Conservation (phyloP, 2,329 filamentous ascomycete genomes). For the Aaosphaeria pasadenensis region DNA sequence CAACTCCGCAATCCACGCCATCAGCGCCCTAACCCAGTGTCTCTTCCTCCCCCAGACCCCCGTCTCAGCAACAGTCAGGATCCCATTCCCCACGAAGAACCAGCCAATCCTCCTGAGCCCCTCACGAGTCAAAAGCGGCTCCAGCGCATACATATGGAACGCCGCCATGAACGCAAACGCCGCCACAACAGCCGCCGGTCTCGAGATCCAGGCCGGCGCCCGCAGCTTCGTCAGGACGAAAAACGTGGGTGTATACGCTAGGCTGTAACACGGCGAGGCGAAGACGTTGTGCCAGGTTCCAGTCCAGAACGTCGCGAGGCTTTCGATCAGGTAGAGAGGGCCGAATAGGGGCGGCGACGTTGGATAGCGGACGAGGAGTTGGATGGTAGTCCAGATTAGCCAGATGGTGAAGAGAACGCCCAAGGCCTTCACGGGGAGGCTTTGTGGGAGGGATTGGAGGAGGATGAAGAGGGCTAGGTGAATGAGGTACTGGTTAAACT, state of each 20-base stretch:
- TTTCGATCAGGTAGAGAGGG: slow-evolving; percentile 37
- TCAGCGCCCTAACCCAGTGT: slow-evolving; percentile 25
- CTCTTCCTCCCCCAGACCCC: slow-evolving; percentile 35
- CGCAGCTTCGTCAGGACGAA: slow-evolving; percentile 27
- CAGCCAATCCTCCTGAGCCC: slow-evolving; percentile 31
- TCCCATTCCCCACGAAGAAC: slow-evolving; percentile 42
- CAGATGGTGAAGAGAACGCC: slow-evolving; percentile 41
- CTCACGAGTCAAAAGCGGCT: slow-evolving; percentile 30
- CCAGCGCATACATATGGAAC: slow-evolving; percentile 40
- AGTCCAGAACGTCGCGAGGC: slow-evolving; percentile 30
- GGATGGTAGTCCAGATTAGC: slow-evolving; percentile 40
- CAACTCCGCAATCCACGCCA: slow-evolving; percentile 37
- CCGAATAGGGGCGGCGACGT: slow-evolving; percentile 38
- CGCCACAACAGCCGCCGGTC: slow-evolving; percentile 34
- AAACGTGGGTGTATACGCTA: slow-evolving; percentile 40
- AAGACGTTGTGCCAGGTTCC: slow-evolving; percentile 46
- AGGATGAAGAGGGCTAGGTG: slow-evolving; percentile 32
- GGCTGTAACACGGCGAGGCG: slow-evolving; percentile 37
- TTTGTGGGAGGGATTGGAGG: slow-evolving; percentile 37
- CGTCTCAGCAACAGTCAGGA: slow-evolving; percentile 29
- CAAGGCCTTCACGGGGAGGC: slow-evolving; percentile 34
- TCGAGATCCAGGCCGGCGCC: slow-evolving; percentile 28
- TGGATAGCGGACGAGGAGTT: slow-evolving; percentile 37
- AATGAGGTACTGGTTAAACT: slow-evolving; percentile 33
- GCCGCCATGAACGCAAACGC: slow-evolving; percentile 40